Evolutionary conservation across 164 flowering plant genomes (phyloP), one percentile per base, ranked within the genome.

Genomic region (Hamamelis virginiana): DNA sequence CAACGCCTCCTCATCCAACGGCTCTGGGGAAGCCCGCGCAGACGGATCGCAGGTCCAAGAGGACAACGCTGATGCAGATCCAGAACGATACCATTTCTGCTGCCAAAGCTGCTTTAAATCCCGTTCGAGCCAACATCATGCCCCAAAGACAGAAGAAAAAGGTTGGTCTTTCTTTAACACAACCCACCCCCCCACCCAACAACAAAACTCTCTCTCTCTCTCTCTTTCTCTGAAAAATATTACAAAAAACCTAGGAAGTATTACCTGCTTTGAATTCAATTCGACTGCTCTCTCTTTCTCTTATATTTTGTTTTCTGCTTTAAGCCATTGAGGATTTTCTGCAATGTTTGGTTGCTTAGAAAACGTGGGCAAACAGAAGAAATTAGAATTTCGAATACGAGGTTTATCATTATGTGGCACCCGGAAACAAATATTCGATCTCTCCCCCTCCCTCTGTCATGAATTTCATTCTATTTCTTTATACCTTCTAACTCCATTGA

Each of bases 51-150:
- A 92, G 75, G 72, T 74, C 91, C 10, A 92, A 83, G 85, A 87
- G 73, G 65, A 76, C 81, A 22, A 71, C 94, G 9, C 71, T 95
- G 18, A 72, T 85, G 90, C 98, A 95, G 96, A 90, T 95, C 84
- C 99, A 92, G 59, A 91, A 80, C 62, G 99, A 95, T 66, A 92
- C 99, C 56, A 82, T 92, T 62, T 89, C 98, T 18, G 99, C 88
- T 23, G 99, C 99, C 44, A 95, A 84, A 74, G 88, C 89, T 25
- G 91, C 92, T 65, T 68, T 91, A 44, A 78, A 84, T 64, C 88
- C 93, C 19, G 90, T 89, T 45, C 72, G 88, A 12, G 70, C 88
- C 46, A 94, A 89, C 71, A 90, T 90, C 67, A 84, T 87, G 82
- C 88, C 92, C 8, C 94, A 86, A 52, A 90, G 70, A 67, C 92